These are phyloP conservation scores for Setaria viridis DNA, from an alignment of 202 grass and related monocot genomes.

Conservation along the genomic window DNA sequence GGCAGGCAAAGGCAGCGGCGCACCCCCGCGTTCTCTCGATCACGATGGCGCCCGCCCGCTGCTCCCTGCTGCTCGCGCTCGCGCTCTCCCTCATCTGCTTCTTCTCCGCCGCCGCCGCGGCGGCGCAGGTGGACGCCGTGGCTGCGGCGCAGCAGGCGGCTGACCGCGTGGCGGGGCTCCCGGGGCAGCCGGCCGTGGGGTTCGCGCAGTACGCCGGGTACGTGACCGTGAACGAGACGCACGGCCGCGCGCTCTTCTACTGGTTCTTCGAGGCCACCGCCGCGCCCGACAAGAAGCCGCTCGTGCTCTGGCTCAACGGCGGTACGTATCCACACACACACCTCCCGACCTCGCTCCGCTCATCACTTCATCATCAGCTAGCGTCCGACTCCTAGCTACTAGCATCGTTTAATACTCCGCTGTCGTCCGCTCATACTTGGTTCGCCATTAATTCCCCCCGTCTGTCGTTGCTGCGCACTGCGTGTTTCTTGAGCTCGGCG, in stretches of 20 bases:
- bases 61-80: conserved; percentile 35
- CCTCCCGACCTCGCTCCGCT: neutral
- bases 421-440: neutral
- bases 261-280: conserved; percentile 92
- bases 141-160: conserved; percentile 68
- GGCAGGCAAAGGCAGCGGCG: conserved; percentile 2
- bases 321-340: conserved; percentile 46
- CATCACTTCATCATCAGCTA: neutral
- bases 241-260: conserved; percentile 97
- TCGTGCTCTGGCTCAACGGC: conserved; percentile 96
- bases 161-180: conserved; percentile 68
- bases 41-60: neutral
- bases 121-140: conserved; percentile 11
- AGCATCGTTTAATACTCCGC: neutral
- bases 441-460: neutral
- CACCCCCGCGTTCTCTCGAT: neutral
- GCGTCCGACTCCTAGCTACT: neutral
- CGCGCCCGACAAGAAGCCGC: conserved; percentile 74
- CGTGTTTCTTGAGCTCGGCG: neutral
- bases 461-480: neutral
- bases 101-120: neutral
- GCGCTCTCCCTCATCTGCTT: too few relatives aligned
- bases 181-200: conserved; percentile 78
- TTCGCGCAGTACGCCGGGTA: conserved; percentile 93
- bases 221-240: conserved; percentile 79